Evolutionary conservation across 202 grass and related monocot species (phyloP).

Genomic region (Carex sylvatica): DNA sequence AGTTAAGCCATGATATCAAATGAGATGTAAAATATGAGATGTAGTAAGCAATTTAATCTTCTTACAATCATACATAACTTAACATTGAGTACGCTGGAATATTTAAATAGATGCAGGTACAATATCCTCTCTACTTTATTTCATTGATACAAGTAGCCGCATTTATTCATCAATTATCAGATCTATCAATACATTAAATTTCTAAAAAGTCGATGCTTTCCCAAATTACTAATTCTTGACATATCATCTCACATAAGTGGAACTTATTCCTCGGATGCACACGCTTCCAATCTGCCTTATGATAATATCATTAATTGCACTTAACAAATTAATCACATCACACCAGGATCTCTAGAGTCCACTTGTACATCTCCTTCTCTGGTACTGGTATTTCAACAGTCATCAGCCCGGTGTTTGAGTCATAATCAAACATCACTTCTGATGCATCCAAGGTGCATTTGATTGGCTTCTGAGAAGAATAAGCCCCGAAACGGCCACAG

Average conservation of each 20-base stretch:
- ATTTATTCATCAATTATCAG: neutral
- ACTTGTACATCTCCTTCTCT: constrained; percentile 53
- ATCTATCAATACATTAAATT: neutral
- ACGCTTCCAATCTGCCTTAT: neutral
- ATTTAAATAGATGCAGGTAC: neutral
- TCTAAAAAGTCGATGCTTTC: neutral
- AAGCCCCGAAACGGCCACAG: constrained; percentile 63
- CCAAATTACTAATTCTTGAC: neutral
- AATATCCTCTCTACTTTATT: neutral
- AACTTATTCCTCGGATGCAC: neutral
- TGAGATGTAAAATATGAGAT: too few species aligned
- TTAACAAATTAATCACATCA: constrained; percentile 20
- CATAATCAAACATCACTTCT: constrained; percentile 47
- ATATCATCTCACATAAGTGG: neutral
- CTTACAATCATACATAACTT: too few species aligned
- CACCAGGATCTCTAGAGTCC: constrained; percentile 45
- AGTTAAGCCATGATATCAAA: too few species aligned
- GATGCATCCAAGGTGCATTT: constrained; percentile 46
- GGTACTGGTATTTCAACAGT: constrained; percentile 47
- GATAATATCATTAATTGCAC: neutral
- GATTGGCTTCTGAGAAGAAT: constrained; percentile 51
- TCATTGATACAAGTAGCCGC: neutral
- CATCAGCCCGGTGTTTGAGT: constrained; percentile 38
- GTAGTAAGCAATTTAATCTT: too few species aligned
- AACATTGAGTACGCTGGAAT: neutral